phyloP scores from a whole-genome alignment of 1,284 basidiomycete genomes.

The Dichomitus squalens region DNA sequence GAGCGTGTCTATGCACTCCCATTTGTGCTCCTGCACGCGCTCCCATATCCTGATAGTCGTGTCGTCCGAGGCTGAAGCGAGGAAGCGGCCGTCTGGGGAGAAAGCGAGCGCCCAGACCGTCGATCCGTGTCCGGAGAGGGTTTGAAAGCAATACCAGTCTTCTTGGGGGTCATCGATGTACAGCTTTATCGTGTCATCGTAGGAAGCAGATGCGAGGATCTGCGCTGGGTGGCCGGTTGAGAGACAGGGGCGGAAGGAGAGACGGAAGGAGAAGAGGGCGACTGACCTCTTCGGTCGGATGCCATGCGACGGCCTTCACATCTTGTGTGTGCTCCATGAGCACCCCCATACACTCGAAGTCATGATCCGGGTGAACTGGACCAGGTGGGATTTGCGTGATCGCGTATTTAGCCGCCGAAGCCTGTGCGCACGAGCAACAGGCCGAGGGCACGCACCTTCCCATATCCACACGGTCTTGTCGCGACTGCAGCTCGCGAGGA shows the following conservation, averaged over 20 bases:
- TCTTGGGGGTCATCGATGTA: slow-evolving; percentile 94
- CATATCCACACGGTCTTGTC: slow-evolving; percentile 99
- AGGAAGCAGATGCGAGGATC: slow-evolving; percentile 96
- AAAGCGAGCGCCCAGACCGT: slow-evolving; percentile 93
- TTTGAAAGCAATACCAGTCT: slow-evolving; percentile 91
- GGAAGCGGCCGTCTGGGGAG: slow-evolving; percentile 79
- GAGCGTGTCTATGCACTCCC: slow-evolving; percentile 59
- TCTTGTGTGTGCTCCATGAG: slow-evolving; percentile 98
- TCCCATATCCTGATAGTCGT: slow-evolving; percentile 73
- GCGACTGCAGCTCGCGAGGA: slow-evolving; percentile 91
- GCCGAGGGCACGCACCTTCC: slow-evolving; percentile 70
- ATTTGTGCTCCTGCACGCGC: slow-evolving; percentile 54
- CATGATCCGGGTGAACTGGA: slow-evolving; percentile 85
- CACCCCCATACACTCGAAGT: slow-evolving; percentile 95
- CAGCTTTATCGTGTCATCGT: slow-evolving; percentile 95
- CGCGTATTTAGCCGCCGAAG: background rate
- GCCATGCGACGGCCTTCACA: slow-evolving; percentile 95
- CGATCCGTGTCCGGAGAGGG: slow-evolving; percentile 78
- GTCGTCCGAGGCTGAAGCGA: slow-evolving; percentile 87
- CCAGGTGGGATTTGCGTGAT: background rate
- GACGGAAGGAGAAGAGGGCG: background rate
- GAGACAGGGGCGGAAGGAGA: slow-evolving; percentile 6
- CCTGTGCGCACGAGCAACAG: background rate
- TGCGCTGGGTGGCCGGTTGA: slow-evolving; percentile 40
- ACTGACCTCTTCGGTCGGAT: slow-evolving; percentile 89